These are phyloP conservation scores for Begonia loranthoides DNA, from an alignment of 306 rosid species.

Conservation along the genomic window DNA sequence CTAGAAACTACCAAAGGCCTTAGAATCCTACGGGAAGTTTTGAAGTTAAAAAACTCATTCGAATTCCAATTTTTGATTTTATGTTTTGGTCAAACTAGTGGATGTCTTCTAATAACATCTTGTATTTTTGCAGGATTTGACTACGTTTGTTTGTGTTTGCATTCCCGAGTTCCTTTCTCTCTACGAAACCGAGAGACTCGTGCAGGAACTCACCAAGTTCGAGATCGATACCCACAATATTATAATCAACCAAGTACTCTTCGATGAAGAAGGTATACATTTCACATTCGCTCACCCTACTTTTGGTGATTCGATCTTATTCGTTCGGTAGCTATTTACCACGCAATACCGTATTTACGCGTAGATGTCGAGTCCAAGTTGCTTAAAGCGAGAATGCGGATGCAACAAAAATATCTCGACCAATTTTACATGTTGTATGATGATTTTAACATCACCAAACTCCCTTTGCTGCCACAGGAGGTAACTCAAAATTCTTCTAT, in stretches of 20 bases:
- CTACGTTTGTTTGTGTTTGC: slow-evolving; percentile 94
- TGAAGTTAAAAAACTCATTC: too few relatives aligned
- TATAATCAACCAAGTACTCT: slow-evolving; percentile 90
- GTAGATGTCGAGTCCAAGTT: slow-evolving; percentile 77
- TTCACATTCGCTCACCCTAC: neutral
- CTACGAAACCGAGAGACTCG: slow-evolving; percentile 96
- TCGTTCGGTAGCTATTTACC: neutral
- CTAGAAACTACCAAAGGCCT: too few relatives aligned
- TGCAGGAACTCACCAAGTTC: slow-evolving; percentile 86
- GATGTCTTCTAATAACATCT: too few relatives aligned
- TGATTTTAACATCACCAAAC: slow-evolving; percentile 81
- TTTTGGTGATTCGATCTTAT: neutral
- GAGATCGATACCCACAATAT: slow-evolving; percentile 98
- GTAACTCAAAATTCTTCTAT: slow-evolving; percentile 19
- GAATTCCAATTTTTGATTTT: too few relatives aligned
- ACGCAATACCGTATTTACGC: neutral
- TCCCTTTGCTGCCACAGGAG: slow-evolving; percentile 95
- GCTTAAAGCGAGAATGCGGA: slow-evolving; percentile 93
- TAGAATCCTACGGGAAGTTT: too few relatives aligned
- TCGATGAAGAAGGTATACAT: slow-evolving; percentile 60
- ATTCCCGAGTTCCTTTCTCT: slow-evolving; percentile 97
- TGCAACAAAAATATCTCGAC: slow-evolving; percentile 88
- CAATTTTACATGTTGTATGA: slow-evolving; percentile 97
- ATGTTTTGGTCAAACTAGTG: too few relatives aligned
- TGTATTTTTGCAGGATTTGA: slow-evolving; percentile 62